Evolutionary conservation across 208 protist species (phyloP).

Genomic region (Leishmania guyanensis): DNA sequence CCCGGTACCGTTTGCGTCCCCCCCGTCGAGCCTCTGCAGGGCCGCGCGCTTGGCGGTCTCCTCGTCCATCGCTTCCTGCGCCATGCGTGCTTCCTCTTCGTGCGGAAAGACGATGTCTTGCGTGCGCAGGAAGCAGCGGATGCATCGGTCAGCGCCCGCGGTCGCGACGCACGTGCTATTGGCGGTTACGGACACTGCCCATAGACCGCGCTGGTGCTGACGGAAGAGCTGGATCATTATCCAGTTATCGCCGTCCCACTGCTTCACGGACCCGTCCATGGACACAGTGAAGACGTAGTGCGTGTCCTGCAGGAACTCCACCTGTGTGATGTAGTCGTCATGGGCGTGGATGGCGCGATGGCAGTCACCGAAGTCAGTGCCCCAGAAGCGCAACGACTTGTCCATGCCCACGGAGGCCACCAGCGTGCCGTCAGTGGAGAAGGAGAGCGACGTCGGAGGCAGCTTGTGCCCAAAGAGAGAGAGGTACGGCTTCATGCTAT

Average conservation of each 20-base stretch:
- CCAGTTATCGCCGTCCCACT: constrained; percentile 99
- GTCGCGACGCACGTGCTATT: constrained; percentile 86
- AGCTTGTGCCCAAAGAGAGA: constrained; percentile 99
- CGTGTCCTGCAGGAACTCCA: constrained; percentile 96
- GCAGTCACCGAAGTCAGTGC: constrained; percentile 97
- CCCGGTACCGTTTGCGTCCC: constrained; percentile 17
- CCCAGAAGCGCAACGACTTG: constrained; percentile 99
- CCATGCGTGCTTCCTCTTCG: constrained; percentile 87
- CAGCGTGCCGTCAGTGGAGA: constrained; percentile 94
- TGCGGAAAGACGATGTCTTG: constrained; percentile 89
- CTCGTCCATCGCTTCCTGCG: constrained; percentile 89
- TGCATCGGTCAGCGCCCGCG: constrained; percentile 74
- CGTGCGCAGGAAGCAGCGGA: constrained; percentile 85
- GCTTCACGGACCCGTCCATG: constrained; percentile 96
- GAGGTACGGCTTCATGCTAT: constrained; percentile 98
- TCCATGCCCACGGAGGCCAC: constrained; percentile 97
- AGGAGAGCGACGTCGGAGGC: constrained; percentile 93
- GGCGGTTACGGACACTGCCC: constrained; percentile 56
- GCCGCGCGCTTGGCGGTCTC: constrained; percentile 67
- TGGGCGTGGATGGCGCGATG: constrained; percentile 98
- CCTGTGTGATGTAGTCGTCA: constrained; percentile 95
- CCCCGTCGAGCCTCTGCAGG: constrained; percentile 53
- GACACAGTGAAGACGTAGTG: constrained; percentile 98
- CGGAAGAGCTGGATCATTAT: constrained; percentile 87
- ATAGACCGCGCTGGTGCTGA: constrained; percentile 82